Evolutionary conservation across 805 yeast genomes (phyloP), one percentile per base, ranked within the genome.

Genomic region (Cyberlindnera nakhonratchasimensis): DNA sequence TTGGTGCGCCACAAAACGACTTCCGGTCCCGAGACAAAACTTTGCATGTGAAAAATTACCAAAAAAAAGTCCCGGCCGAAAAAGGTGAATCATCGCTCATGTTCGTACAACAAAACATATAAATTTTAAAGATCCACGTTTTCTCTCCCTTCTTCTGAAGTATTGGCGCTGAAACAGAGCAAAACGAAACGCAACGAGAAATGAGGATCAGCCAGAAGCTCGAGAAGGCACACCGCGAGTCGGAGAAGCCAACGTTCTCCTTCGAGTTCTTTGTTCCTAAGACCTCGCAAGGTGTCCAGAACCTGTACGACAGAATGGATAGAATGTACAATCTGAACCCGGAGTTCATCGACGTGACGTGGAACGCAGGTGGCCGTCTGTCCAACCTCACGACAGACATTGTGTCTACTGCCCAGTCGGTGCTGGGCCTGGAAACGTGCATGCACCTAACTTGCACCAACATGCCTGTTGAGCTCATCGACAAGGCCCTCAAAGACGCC

Each of bases 401-500:
- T 77, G 95, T 93, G 5, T 77, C 88, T 53, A 88, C 95, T 3
- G 79, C 97, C 1, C 96, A 90, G 54, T 80, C 90, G 3, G 90
- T 88, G 3, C 70, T 90, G 42, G 97, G 97, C 8, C 70, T 91
- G 47, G 98, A 91, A 58, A 91, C 98, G 0, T 93, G 98, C 62
- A 90, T 93, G 96, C 99, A 93, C 64, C 72, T 93, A 65, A 93
- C 99, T 2, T 93, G 99, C 59, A 89, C 97, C 14, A 91, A 90
- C 57, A 93, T 93, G 99, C 79, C 89, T 22, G 70, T 80, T 22
- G 77, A 75, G 30, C 70, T 82, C 50, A 85, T 93, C 49, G 96
- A 90, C 58, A 75, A 79, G 45, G 98, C 99, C 5, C 72, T 91
- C 51, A 74, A 79, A 45, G 80, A 80, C 46, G 99, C 98, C 1